Evolutionary conservation across 2,329 filamentous ascomycete species (phyloP), one percentile per base, ranked within the genome.

Genomic region (Penicillium sp.): DNA sequence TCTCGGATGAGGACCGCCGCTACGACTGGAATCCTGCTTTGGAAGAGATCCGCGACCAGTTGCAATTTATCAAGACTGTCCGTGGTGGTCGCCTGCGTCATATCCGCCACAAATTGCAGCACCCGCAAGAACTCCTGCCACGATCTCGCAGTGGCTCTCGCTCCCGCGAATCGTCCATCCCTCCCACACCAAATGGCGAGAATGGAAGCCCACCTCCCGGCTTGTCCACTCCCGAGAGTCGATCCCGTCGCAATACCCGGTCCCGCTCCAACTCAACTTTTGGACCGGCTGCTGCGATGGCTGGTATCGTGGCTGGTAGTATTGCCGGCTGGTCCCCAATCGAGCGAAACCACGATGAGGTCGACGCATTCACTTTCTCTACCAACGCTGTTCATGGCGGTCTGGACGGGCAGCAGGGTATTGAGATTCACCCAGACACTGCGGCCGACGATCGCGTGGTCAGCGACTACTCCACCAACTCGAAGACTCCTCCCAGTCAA

Each of bases 241-340:
- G 79, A 10, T 79, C 79, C 31, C 77, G 79, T 56, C 72, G 68
- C 52, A 73, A 82, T 51, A 79, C 78, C 2, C 81, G 86, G 57
- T 87, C 85, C 36, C 80, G 85, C 33, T 87, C 85, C 14, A 88
- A 85, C 70, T 82, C 80, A 2, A 73, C 78, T 1, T 82, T 88
- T 63, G 85, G 83, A 5, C 83, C 86, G 9, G 85, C 85, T 14
- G 81, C 84, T 47, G 86, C 86, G 39, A 87, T 88, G 85, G 86
- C 85, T 24, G 86, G 86, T 65, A 81, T 88, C 50, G 81, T 88
- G 39, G 86, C 86, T n/a, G 86, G 86, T 54, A 87, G 84, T 69
- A 82, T 89, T 63, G 85, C 81, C 43, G 86, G 85, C 43, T 88
- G 84, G 85, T 87, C 85, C 37, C 86, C 79, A 0, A 84, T 87